A percentile compares a stretch with the other conserved stretches of the same genome.
These are phyloP conservation scores for Penicillium paxilli DNA, from an alignment of 495 filamentous ascomycete species.

Conservation along the genomic window DNA sequence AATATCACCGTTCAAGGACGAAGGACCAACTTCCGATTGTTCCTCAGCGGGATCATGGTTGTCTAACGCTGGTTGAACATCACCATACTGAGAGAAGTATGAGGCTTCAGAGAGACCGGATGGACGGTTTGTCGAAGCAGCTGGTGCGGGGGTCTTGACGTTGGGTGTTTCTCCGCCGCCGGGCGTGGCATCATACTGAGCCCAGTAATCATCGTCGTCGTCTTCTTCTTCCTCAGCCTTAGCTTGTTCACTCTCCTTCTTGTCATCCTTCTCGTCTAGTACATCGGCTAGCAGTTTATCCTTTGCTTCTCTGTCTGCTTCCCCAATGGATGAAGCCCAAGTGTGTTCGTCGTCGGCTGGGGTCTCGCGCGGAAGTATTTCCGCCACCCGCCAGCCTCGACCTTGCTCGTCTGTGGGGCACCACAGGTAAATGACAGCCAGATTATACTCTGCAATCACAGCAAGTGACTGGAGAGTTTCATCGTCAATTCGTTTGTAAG, in stretches of 20 bases:
- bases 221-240: slow-evolving; percentile 74
- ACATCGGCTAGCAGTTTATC: slow-evolving; percentile 42
- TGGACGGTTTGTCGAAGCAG: slow-evolving; percentile 29
- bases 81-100: slow-evolving; percentile 85
- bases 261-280: slow-evolving; percentile 27
- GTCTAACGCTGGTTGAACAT: slow-evolving; percentile 90
- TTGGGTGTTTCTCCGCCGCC: slow-evolving; percentile 64
- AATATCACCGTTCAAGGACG: slow-evolving; percentile 54
- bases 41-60: slow-evolving; percentile 76
- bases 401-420: slow-evolving; percentile 66
- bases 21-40: slow-evolving; percentile 45
- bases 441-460: slow-evolving; percentile 50
- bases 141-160: slow-evolving; percentile 60
- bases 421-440: slow-evolving; percentile 66
- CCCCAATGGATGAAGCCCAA: slow-evolving; percentile 54
- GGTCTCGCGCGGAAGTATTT: slow-evolving; percentile 64
- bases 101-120: slow-evolving; percentile 35
- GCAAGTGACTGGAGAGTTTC: slow-evolving; percentile 81
- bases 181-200: slow-evolving; percentile 84
- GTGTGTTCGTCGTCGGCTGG: slow-evolving; percentile 32
- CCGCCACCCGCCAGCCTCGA: slow-evolving; percentile 81
- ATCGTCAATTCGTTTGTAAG: slow-evolving; percentile 74
- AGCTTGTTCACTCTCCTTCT: slow-evolving; percentile 30
- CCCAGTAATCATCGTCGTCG: slow-evolving; percentile 94
- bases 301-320: slow-evolving; percentile 48